Evolutionary conservation across 2,329 filamentous ascomycete species (phyloP).

Genomic region (Talaromyces sp.): DNA sequence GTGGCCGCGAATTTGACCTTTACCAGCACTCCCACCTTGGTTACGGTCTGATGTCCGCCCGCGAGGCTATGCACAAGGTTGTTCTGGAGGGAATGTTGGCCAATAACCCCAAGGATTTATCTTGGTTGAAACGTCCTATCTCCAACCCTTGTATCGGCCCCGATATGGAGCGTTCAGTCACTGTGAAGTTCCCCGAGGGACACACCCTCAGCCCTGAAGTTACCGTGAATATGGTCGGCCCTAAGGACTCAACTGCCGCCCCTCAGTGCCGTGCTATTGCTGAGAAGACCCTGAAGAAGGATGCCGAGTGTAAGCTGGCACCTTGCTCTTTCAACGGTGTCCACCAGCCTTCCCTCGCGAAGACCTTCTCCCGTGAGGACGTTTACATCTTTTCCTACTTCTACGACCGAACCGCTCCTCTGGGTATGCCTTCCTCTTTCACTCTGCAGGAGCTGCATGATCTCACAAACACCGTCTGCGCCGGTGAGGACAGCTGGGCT

Average conservation of each 20-base stretch:
- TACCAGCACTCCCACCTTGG: slow-evolving; percentile 99
- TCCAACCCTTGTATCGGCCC: slow-evolving; percentile 85
- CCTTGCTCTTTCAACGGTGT: slow-evolving; percentile 99
- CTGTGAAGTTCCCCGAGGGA: slow-evolving; percentile 68
- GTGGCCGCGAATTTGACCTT: slow-evolving; percentile 84
- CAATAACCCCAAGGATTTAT: slow-evolving; percentile 60
- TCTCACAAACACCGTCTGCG: slow-evolving; percentile 81
- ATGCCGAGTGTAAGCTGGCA: slow-evolving; percentile 74
- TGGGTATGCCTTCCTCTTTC: slow-evolving; percentile 98
- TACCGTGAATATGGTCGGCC: slow-evolving; percentile 85
- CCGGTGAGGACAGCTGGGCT: slow-evolving; percentile 75
- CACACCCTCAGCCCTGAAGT: slow-evolving; percentile 68
- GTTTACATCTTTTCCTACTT: slow-evolving; percentile 98
- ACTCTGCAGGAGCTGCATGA: slow-evolving; percentile 88
- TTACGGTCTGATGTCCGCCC: slow-evolving; percentile 94
- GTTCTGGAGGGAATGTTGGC: slow-evolving; percentile 73
- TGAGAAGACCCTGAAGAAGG: slow-evolving; percentile 89
- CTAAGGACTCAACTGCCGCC: slow-evolving; percentile 66
- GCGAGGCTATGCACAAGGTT: slow-evolving; percentile 77
- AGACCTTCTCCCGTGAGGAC: slow-evolving; percentile 90
- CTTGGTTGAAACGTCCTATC: slow-evolving; percentile 72
- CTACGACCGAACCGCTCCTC: slow-evolving; percentile 87
- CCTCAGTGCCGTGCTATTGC: slow-evolving; percentile 88
- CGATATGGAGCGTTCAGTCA: slow-evolving; percentile 73
- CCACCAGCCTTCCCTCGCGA: slow-evolving; percentile 86